Evolutionary conservation across 805 yeast species (phyloP).

Genomic region (Starmera amethionina): DNA sequence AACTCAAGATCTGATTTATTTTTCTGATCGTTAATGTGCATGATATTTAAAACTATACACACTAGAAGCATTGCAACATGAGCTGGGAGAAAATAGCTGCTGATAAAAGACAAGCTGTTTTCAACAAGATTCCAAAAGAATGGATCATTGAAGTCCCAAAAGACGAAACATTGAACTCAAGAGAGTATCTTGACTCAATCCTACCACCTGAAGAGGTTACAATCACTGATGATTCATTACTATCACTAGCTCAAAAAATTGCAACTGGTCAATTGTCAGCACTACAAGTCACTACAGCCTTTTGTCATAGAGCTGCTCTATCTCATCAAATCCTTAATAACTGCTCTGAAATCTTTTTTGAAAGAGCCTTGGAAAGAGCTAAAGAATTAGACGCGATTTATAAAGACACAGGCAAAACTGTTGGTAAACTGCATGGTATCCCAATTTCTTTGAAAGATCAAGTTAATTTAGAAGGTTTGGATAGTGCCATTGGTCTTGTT

Average conservation of each 20-base stretch:
- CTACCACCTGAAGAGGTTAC: slow-evolving; percentile 8
- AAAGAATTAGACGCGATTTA: slow-evolving; percentile 41
- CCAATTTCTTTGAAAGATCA: slow-evolving; percentile 52
- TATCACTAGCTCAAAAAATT: slow-evolving; percentile 4
- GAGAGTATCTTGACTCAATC: slow-evolving; percentile 8
- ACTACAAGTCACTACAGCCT: slow-evolving; percentile 42
- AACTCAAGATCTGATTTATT: too few relatives aligned
- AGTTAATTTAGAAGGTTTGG: slow-evolving; percentile 31
- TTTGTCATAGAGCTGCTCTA: slow-evolving; percentile 46
- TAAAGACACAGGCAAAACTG: slow-evolving; percentile 33
- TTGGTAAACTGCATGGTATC: slow-evolving; percentile 62
- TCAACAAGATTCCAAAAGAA: slow-evolving; percentile 12
- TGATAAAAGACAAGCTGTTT: slow-evolving; percentile 9
- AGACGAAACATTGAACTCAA: slow-evolving; percentile 10
- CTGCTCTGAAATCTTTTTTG: slow-evolving; percentile 33
- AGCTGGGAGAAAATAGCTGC: slow-evolving; percentile 11
- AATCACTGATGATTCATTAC: slow-evolving; percentile 8
- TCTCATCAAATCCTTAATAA: slow-evolving; percentile 43
- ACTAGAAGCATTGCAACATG: background rate
- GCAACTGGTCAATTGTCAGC: slow-evolving; percentile 24
- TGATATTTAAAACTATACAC: too few relatives aligned
- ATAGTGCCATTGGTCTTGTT: slow-evolving; percentile 40
- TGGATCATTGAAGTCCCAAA: slow-evolving; percentile 14
- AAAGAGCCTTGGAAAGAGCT: slow-evolving; percentile 51
- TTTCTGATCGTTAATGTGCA: too few relatives aligned